A percentile compares a stretch with the other conserved stretches of the same genome.
Conservation (phyloP, 2,329 filamentous ascomycete species). For the Exophiala sp. region DNA sequence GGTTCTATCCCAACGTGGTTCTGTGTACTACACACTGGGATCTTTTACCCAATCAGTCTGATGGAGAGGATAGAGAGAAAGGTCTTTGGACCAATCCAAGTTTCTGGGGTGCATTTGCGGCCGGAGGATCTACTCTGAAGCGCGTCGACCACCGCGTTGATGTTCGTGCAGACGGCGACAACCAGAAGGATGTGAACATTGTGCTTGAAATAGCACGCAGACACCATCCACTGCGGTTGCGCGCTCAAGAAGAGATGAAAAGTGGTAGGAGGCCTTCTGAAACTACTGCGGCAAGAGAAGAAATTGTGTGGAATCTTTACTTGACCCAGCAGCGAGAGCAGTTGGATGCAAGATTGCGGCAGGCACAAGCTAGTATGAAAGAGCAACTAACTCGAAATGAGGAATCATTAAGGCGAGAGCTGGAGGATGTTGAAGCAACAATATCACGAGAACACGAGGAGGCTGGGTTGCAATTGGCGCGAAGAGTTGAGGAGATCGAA, state of each 20-base stretch:
- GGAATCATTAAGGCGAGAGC: neutral
- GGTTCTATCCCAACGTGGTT: constrained; percentile 4
- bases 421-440: neutral
- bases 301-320: neutral
- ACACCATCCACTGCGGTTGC: neutral
- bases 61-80: neutral
- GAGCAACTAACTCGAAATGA: neutral
- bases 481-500: neutral
- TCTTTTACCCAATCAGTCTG: neutral
- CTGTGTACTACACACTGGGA: constrained; percentile 19
- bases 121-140: too few species aligned
- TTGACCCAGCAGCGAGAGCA: too few species aligned
- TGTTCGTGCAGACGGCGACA: neutral
- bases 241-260: constrained; percentile 2
- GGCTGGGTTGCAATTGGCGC: neutral
- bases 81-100: too few species aligned
- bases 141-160: too few species aligned
- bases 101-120: too few species aligned
- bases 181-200: neutral
- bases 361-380: neutral
- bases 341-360: too few species aligned
- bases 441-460: neutral
- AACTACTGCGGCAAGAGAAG: neutral
- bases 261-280: neutral
- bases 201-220: constrained; percentile 3